Percentiles rank a stretch among this genome's conserved stretches.
Evolutionary conservation across 169 alveolate genomes (phyloP).

Genomic region (Eimeria maxima): DNA sequence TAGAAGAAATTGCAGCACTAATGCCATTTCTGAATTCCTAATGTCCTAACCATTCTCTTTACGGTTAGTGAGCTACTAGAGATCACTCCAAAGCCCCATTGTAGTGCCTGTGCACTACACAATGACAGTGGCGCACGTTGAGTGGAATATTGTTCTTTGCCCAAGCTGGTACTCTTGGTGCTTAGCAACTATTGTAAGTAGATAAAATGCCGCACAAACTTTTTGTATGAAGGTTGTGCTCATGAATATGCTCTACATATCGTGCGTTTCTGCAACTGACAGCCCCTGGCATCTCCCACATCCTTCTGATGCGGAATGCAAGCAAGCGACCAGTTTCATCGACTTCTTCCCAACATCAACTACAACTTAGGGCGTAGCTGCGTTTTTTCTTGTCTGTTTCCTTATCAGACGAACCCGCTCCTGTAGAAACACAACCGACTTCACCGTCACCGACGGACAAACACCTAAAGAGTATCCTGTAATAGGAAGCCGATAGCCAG

Average conservation of each 20-base stretch:
- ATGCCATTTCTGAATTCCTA: no score
- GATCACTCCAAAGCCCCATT: no score
- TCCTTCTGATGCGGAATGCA: neutral
- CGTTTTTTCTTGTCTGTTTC: slow-evolving; percentile 13
- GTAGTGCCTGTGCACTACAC: no score
- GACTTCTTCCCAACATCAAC: neutral
- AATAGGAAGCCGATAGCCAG: slow-evolving; percentile 42
- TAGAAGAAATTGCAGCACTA: no score
- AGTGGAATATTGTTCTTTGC: neutral
- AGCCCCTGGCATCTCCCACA: slow-evolving; percentile 48
- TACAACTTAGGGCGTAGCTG: neutral
- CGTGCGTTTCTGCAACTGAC: slow-evolving; percentile 33
- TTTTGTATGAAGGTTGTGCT: neutral
- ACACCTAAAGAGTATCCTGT: neutral
- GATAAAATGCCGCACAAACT: neutral
- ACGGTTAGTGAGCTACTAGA: no score
- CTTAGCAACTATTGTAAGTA: neutral
- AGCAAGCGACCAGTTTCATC: neutral
- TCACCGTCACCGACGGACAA: slow-evolving; percentile 10
- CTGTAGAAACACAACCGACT: neutral
- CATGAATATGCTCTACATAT: neutral
- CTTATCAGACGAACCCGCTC: neutral
- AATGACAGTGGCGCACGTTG: neutral
- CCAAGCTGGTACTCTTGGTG: neutral
- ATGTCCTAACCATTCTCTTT: no score